Base-by-base conservation (phyloP, 1,284 basidiomycete genomes). In the Stygiomarasmius scandens region DNA sequence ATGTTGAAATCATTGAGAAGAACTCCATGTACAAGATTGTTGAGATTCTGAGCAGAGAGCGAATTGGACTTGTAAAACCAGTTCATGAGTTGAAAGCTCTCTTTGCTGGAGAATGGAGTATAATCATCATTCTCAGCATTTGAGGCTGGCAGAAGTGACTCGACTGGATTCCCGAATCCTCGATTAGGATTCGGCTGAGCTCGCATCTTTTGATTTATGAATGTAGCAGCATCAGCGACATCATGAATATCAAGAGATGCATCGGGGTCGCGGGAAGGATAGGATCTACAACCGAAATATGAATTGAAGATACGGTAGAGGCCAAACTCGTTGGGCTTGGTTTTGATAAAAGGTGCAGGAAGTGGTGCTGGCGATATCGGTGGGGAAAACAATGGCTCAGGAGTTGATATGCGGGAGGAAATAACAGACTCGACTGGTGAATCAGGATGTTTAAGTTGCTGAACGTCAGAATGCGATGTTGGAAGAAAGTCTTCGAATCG, bases 271-370 rank as follows among this genome's bases (percentile, higher is more conserved):
- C 19, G 44, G 3, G 46, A 48, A 6, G 54, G 54, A 19, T 20
- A n/a, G 2, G 46, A 19, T n/a, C n/a, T n/a, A n/a, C n/a, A n/a
- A n/a, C n/a, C n/a, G n/a, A n/a, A n/a, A n/a, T n/a, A n/a, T n/a
- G n/a, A n/a, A 14, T 55, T 34, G 32, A 32, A 55, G 20, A 55
- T 29, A 22, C 54, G 46, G 20, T 34, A 55, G n/a, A 55, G 19
- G 8, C 54, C 32, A 23, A 49, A 20, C 5, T 48, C 29, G 32
- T 55, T 55, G 2, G 54, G 44, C 4, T 48, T n/a, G 20, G 54
- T 55, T 20, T 27, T 25, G 43, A 46, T 48, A 22, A 48, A 48
- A 9, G 23, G 8, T 8, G 32, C 8, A 34, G 32, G 32, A 34
- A 34, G 8, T 8, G 32, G 32, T 34, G 8, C 32, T 34, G 14